phyloP scores from a whole-genome alignment of 805 yeast species.

The Clavispora santaluciae region DNA sequence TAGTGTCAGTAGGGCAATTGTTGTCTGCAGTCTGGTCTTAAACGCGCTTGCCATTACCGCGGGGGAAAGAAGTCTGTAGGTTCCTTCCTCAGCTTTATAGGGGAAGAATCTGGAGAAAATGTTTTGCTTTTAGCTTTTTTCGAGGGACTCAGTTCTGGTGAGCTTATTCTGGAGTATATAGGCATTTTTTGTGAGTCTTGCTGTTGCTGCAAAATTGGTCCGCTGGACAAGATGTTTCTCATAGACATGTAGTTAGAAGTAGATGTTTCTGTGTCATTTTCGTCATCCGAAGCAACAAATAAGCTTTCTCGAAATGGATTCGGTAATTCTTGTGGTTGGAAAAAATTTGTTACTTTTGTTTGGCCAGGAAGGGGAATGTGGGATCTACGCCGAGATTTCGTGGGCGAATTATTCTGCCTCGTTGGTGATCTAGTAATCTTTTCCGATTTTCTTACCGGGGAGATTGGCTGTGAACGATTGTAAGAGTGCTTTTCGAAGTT shows the following conservation, averaged over 20 bases:
- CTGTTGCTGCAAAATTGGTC: slow-evolving; percentile 5
- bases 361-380: slow-evolving; percentile 15
- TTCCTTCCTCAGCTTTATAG: slow-evolving; percentile 6
- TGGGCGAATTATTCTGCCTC: neutral
- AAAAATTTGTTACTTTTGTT: slow-evolving; percentile 13
- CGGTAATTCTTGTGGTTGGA: slow-evolving; percentile 5
- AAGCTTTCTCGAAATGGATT: slow-evolving; percentile 6
- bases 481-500: too few relatives aligned
- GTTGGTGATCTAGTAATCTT: neutral
- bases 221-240: slow-evolving; percentile 5
- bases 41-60: neutral
- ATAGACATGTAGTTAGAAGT: slow-evolving; percentile 1
- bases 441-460: neutral
- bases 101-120: slow-evolving; percentile 13
- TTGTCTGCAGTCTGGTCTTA: neutral
- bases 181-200: neutral
- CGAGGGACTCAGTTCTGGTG: slow-evolving; percentile 15
- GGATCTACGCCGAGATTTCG: slow-evolving; percentile 1
- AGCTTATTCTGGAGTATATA: slow-evolving; percentile 2
- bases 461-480: too few relatives aligned
- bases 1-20: neutral
- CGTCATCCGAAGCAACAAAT: slow-evolving; percentile 11
- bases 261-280: neutral
- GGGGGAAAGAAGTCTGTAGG: neutral
- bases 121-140: slow-evolving; percentile 5